Evolutionary conservation across 345 rosid species (phyloP).

Genomic region (Pugionium dolabratum): DNA sequence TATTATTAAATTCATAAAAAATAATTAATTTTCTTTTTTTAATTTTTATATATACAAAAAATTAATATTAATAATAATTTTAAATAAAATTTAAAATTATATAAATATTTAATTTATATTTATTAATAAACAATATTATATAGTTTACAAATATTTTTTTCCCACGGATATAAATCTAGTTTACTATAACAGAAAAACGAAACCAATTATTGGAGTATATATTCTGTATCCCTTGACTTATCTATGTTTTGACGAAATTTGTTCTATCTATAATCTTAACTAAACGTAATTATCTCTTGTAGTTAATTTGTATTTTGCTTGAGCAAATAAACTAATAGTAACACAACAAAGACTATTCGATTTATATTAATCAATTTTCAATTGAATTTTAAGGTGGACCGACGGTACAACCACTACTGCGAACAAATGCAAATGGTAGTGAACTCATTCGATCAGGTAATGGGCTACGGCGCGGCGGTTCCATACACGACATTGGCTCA

Average conservation of each 20-base stretch:
- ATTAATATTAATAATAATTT: too few species aligned
- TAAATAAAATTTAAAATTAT: too few species aligned
- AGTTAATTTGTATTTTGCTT: neutral
- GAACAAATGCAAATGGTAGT: constrained; percentile 94
- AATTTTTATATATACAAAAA: too few species aligned
- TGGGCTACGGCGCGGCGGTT: constrained; percentile 73
- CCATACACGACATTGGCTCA: constrained; percentile 90
- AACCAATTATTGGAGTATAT: neutral
- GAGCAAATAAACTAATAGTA: neutral
- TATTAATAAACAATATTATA: too few species aligned
- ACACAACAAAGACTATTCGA: neutral
- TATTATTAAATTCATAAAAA: too few species aligned
- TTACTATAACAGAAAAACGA: constrained; percentile 4
- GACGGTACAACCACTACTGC: constrained; percentile 86
- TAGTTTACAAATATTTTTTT: too few species aligned
- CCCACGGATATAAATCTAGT: neutral
- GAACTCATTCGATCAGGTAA: constrained; percentile 76
- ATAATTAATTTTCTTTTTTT: too few species aligned
- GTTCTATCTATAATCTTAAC: neutral
- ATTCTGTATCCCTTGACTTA: constrained; percentile 1
- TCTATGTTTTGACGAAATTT: neutral
- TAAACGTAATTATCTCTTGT: neutral
- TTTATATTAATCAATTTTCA: neutral
- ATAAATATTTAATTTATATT: too few species aligned
- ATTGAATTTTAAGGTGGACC: constrained; percentile 60